Evolutionary conservation across 495 filamentous ascomycete species (phyloP), one percentile per base, ranked within the genome.

Genomic region (Viridothelium virens): DNA sequence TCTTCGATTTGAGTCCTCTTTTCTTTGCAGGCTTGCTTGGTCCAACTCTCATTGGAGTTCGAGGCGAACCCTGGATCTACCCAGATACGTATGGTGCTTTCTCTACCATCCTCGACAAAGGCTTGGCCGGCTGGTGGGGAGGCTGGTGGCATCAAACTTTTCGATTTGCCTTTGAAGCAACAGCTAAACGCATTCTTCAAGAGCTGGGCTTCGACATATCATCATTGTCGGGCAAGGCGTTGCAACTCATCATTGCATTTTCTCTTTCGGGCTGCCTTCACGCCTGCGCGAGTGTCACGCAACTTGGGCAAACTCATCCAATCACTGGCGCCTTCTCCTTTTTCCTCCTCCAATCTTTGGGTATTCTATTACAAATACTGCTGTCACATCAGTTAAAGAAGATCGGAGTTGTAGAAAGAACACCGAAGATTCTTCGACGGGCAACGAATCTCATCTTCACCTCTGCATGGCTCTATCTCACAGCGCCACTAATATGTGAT

Each of bases 121-220:
- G 91, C 0, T 76, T 96, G 1, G 79, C 82, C 7, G 91, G 91
- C 38, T 84, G 87, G 70, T 96, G 91, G 91, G 84, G 88, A 50
- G 81, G 78, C 16, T 95, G 87, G 87, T 96, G 91, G 91, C 91
- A 96, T 74, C 91, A 96, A 74, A 83, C 87, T 1, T 94, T 96
- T 77, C 86, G 90, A 2, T 80, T 84, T 44, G 88, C 81, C 0
- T 93, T 96, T 72, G 76, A 82, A 5, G 80, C 82, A 1, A 83
- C 87, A 0, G 74, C 80, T 0, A 72, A 75, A 7, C 87, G 77
- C 70, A 67, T 89, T 33, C 64, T 85, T 25, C 37, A 62, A n/a
- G n/a, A 62, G 0, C 11, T 71, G 3, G 66, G 71, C 9, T 67
- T 77, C 61, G 66, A 72, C 10, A 59, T 47, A 46, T 65, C 63